phyloP scores from a whole-genome alignment of 768 basidiomycete genomes.

The Filobasidium wieringae region DNA sequence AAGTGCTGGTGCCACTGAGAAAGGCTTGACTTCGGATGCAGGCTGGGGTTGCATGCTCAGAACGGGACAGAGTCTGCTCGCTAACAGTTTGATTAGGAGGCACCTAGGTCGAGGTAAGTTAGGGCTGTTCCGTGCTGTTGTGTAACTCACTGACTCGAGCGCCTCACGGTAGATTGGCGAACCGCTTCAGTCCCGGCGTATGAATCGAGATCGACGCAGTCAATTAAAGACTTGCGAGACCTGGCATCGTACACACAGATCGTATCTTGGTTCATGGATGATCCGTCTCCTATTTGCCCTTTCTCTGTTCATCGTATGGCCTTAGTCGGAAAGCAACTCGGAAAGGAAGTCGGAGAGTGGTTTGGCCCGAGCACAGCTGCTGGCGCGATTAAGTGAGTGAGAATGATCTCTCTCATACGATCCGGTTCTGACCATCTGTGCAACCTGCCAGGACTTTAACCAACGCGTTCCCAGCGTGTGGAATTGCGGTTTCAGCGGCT shows the following conservation, averaged over 20 bases:
- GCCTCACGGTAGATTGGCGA: slow-evolving; percentile 59
- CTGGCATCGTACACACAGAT: slow-evolving; percentile 85
- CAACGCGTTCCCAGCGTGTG: slow-evolving; percentile 64
- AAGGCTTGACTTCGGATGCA: slow-evolving; percentile 69
- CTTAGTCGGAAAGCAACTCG: slow-evolving; percentile 81
- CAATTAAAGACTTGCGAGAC: slow-evolving; percentile 29
- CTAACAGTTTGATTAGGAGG: slow-evolving; percentile 61
- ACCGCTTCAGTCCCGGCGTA: slow-evolving; percentile 53
- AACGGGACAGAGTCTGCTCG: slow-evolving; percentile 72
- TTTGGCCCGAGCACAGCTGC: slow-evolving; percentile 97
- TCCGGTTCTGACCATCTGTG: background rate
- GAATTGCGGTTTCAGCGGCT: slow-evolving; percentile 69
- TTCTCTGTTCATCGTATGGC: slow-evolving; percentile 97
- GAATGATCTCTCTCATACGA: background rate
- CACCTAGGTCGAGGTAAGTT: slow-evolving; percentile 62
- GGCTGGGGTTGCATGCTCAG: slow-evolving; percentile 90
- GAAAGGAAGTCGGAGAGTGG: slow-evolving; percentile 93
- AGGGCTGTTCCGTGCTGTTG: background rate
- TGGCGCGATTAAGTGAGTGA: slow-evolving; percentile 72
- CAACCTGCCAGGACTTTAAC: slow-evolving; percentile 55
- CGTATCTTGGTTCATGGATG: slow-evolving; percentile 88
- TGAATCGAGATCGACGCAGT: slow-evolving; percentile 38
- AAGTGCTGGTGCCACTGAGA: slow-evolving; percentile 45
- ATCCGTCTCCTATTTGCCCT: slow-evolving; percentile 66
- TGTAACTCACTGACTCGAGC: background rate